Percentiles rank a stretch among this genome's conserved stretches.
phyloP scores from a whole-genome alignment of 2,329 filamentous ascomycete genomes.

The Exophiala calicioides region DNA sequence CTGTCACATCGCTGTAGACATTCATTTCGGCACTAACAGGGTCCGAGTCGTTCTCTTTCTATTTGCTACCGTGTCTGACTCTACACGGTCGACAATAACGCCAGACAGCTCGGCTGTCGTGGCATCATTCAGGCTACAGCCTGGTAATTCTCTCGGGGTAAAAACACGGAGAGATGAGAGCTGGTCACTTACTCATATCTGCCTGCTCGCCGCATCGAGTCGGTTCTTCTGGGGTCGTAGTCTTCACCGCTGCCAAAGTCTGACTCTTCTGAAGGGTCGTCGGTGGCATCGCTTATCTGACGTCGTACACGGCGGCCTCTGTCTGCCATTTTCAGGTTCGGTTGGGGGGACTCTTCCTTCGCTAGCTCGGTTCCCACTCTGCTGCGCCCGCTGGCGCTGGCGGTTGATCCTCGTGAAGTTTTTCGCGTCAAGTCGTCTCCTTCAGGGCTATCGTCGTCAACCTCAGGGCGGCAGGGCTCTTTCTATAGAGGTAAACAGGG shows the following conservation, averaged over 20 bases:
- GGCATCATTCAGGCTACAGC: too few relatives aligned
- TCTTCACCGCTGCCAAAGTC: constrained; percentile 29
- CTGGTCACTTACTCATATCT: constrained; percentile 30
- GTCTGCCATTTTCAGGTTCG: constrained; percentile 30
- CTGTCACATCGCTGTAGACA: neutral
- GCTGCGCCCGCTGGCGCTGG: constrained; percentile 20
- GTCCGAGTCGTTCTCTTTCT: too few relatives aligned
- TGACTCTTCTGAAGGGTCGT: constrained; percentile 30
- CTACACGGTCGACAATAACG: too few relatives aligned
- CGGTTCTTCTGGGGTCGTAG: constrained; percentile 25
- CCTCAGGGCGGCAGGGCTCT: too few relatives aligned
- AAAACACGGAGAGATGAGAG: neutral
- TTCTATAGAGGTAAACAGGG: too few relatives aligned
- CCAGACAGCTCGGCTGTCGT: too few relatives aligned
- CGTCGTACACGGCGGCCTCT: constrained; percentile 30
- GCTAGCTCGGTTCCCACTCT: constrained; percentile 13
- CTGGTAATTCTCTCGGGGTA: too few relatives aligned
- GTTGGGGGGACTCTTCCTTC: constrained; percentile 18
- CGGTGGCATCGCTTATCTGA: constrained; percentile 31
- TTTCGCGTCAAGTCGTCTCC: constrained; percentile 12
- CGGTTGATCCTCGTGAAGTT: constrained; percentile 20
- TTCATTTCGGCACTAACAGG: too few relatives aligned
- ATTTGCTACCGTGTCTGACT: too few relatives aligned
- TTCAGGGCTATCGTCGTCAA: too few relatives aligned
- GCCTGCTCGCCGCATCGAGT: constrained; percentile 28